Evolutionary conservation across 768 basidiomycete species (phyloP).

Genomic region (Dentipellis sp.): DNA sequence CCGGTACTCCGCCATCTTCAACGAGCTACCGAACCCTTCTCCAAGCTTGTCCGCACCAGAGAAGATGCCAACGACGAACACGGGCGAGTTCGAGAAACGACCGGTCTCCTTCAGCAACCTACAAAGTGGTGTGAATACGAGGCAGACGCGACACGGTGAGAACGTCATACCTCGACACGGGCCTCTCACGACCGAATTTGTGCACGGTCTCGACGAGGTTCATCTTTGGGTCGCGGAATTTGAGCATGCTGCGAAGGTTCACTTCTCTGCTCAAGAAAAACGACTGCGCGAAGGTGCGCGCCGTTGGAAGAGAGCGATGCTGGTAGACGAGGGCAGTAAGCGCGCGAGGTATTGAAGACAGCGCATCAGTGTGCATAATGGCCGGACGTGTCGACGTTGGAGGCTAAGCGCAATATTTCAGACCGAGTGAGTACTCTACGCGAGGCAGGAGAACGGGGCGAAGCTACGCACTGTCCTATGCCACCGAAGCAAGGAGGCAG

Average conservation of each 20-base stretch:
- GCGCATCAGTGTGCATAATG: slow-evolving; percentile 74
- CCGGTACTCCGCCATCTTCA: slow-evolving; percentile 92
- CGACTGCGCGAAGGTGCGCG: slow-evolving; percentile 83
- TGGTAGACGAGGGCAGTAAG: slow-evolving; percentile 86
- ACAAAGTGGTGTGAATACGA: slow-evolving; percentile 1
- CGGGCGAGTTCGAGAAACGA: slow-evolving; percentile 79
- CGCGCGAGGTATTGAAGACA: slow-evolving; percentile 80
- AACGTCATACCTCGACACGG: slow-evolving; percentile 53
- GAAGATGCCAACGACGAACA: slow-evolving; percentile 95
- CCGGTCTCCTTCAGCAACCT: slow-evolving; percentile 92
- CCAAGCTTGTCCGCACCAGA: slow-evolving; percentile 79
- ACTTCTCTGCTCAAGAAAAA: slow-evolving; percentile 83
- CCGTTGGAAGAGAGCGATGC: slow-evolving; percentile 72
- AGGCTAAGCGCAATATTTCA: slow-evolving; percentile 26
- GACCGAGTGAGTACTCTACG: background rate
- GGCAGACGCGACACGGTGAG: background rate
- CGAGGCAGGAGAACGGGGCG: background rate
- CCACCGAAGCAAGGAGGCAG: slow-evolving; percentile 72
- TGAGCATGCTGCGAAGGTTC: slow-evolving; percentile 71
- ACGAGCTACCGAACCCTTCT: slow-evolving; percentile 87
- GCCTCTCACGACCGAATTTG: slow-evolving; percentile 56
- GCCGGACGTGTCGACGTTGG: slow-evolving; percentile 36
- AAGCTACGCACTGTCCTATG: slow-evolving; percentile 52
- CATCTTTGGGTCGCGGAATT: slow-evolving; percentile 76
- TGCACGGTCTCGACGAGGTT: slow-evolving; percentile 65